Evolutionary conservation across 208 protist species (phyloP), one percentile per base, ranked within the genome.

Genomic region (Leptomonas seymouri): DNA sequence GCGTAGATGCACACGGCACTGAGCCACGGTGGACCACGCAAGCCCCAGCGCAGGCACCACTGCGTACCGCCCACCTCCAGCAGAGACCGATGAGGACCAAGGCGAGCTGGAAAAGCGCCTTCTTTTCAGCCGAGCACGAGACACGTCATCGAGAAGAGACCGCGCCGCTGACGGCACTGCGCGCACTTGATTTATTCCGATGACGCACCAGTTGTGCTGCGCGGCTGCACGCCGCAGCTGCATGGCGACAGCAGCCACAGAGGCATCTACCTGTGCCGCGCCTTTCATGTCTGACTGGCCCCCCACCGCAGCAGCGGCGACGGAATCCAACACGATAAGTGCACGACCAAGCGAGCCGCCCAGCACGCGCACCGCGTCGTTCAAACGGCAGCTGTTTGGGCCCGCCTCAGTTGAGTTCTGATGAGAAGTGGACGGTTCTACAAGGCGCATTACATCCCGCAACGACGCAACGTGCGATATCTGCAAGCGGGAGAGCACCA

Each of bases 271-370:
- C 27, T 61, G 56, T n/a, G 34, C 44, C 21, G 20, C 54, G 20
- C 54, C 70, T 27, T 28, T 21, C 49, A 67, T 34, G 49, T 50
- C 56, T 11, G 49, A 67, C 61, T 50, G 36, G n/a, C 64, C 57
- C 18, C 57, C 57, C 7, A 60, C 50, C 20, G 54, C 87, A 28
- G 78, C 75, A 3, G 68, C 85, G 20, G 88, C 88, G 42, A 89
- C 82, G 31, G 88, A 93, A 76, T 93, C 88, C 16, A 93, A 53
- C 9, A 81, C 83, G 31, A 93, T 51, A 1, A 93, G n/a, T 25
- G 81, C 86, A 4, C 70, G 63, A 12, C 74, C 50, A 2, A 31
- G 36, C 28, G 57, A 51, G 25, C 82, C 79, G 5, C 63, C 54
- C 46, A 68, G 46, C 7, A 74, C 28, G 25, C 42, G 57, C 31